phyloP scores from a whole-genome alignment of 2,329 filamentous ascomycete species.

The Aureobasidium sp. region DNA sequence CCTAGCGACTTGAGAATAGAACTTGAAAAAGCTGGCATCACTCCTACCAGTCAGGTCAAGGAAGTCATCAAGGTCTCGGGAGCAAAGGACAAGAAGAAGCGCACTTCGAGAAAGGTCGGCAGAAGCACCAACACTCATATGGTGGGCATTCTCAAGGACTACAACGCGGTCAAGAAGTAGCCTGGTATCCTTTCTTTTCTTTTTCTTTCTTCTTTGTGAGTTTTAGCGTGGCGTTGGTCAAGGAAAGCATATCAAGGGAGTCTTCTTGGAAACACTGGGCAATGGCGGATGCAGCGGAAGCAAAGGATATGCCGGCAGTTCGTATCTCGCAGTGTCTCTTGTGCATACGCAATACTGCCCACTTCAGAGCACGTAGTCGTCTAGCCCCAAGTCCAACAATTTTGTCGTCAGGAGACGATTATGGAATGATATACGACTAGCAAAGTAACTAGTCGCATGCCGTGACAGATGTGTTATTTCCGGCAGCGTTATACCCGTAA shows the following conservation, averaged over 20 bases:
- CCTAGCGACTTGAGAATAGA: constrained; percentile 69
- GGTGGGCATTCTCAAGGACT: constrained; percentile 72
- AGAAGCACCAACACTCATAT: constrained; percentile 87
- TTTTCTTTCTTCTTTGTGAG: background rate
- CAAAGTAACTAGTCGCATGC: background rate
- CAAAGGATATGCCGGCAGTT: background rate
- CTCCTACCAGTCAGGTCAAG: constrained; percentile 75
- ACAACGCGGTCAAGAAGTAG: constrained; percentile 29
- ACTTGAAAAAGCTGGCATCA: constrained; percentile 68
- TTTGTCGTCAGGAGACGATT: background rate
- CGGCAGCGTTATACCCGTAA: background rate
- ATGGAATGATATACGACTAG: background rate
- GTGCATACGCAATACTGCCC: background rate
- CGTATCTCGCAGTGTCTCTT: background rate
- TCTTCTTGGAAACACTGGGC: background rate
- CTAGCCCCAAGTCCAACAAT: background rate
- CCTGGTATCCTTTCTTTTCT: background rate
- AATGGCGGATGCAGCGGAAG: background rate
- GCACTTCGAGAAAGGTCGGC: constrained; percentile 63
- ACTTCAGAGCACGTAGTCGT: background rate
- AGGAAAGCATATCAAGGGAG: background rate
- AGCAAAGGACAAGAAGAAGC: constrained; percentile 61
- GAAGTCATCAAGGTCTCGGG: constrained; percentile 43
- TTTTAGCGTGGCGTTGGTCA: constrained; percentile 11
- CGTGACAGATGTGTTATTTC: background rate